Conservation (phyloP, 169 alveolate genomes). For the Eimeria acervulina region DNA sequence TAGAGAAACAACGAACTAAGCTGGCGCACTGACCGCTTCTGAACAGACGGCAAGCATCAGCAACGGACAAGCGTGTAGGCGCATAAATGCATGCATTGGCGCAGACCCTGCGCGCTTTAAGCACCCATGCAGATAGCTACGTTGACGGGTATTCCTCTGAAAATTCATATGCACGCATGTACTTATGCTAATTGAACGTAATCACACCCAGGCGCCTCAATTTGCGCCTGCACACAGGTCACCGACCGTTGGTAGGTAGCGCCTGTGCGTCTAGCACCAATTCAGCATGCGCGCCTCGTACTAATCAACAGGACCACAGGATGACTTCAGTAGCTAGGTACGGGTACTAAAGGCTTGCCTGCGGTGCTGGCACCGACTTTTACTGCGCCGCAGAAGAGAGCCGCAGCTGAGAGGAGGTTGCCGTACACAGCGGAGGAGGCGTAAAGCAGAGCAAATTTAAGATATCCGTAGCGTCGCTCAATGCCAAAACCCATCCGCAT, state of each 20-base stretch:
- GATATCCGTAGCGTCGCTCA: constrained; percentile 90
- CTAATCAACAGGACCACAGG: neutral
- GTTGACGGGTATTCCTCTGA: neutral
- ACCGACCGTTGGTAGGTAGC: neutral
- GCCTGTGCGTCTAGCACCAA: neutral
- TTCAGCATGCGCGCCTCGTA: neutral
- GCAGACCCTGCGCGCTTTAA: neutral
- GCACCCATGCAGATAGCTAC: neutral
- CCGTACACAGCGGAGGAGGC: constrained; percentile 90
- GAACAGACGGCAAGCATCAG: neutral
- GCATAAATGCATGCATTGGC: neutral
- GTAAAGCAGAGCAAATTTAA: constrained; percentile 85
- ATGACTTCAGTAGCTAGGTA: neutral
- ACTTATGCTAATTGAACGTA: neutral
- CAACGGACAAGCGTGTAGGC: neutral
- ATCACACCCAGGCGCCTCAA: neutral
- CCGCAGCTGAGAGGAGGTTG: constrained; percentile 89
- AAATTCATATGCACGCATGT: neutral
- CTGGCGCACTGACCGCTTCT: neutral
- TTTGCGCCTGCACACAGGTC: neutral
- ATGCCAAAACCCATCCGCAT: constrained; percentile 90
- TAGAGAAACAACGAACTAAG: neutral
- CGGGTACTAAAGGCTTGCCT: constrained; percentile 72
- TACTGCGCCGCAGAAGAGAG: constrained; percentile 87
- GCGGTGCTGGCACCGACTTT: constrained; percentile 93